Evolutionary conservation across 805 yeast genomes (phyloP).

Genomic region (Barnettozyma salicaria): DNA sequence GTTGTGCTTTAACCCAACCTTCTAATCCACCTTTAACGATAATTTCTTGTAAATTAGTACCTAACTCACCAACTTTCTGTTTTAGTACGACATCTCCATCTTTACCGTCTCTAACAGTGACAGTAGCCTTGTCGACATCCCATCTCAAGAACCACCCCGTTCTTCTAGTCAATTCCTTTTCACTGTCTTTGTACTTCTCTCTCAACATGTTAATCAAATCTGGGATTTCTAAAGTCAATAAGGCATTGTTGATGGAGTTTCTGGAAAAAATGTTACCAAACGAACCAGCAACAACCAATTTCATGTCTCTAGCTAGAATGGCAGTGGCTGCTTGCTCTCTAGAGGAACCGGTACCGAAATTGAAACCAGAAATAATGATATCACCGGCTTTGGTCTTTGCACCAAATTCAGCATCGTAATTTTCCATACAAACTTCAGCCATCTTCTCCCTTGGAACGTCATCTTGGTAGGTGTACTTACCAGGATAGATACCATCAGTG

Average conservation of each 20-base stretch:
- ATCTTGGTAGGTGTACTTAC: conserved; percentile 97
- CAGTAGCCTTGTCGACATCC: conserved; percentile 85
- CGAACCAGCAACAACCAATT: conserved; percentile 91
- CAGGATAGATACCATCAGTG: conserved; percentile 98
- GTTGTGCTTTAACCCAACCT: conserved; percentile 90
- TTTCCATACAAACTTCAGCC: conserved; percentile 99
- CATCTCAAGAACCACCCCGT: conserved; percentile 91
- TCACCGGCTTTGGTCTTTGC: conserved; percentile 79
- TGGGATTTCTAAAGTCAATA: conserved; percentile 90
- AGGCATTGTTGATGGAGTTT: conserved; percentile 94
- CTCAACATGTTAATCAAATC: conserved; percentile 73
- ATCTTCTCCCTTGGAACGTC: conserved; percentile 90
- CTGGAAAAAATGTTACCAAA: conserved; percentile 95
- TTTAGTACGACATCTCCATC: conserved; percentile 53
- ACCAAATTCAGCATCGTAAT: conserved; percentile 88
- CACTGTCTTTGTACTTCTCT: conserved; percentile 47
- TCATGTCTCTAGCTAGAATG: conserved; percentile 87
- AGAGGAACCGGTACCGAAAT: conserved; percentile 97
- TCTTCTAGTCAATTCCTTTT: conserved; percentile 79
- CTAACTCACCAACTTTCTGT: conserved; percentile 93
- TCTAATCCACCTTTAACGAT: conserved; percentile 96
- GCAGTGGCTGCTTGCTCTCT: conserved; percentile 99
- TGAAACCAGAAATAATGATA: conserved; percentile 85
- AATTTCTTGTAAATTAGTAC: conserved; percentile 92
- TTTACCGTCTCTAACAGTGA: conserved; percentile 63